A percentile compares a stretch with the other conserved stretches of the same genome.
Conservation (phyloP, 768 basidiomycete genomes). For the Leucosporidium yakuticum region DNA sequence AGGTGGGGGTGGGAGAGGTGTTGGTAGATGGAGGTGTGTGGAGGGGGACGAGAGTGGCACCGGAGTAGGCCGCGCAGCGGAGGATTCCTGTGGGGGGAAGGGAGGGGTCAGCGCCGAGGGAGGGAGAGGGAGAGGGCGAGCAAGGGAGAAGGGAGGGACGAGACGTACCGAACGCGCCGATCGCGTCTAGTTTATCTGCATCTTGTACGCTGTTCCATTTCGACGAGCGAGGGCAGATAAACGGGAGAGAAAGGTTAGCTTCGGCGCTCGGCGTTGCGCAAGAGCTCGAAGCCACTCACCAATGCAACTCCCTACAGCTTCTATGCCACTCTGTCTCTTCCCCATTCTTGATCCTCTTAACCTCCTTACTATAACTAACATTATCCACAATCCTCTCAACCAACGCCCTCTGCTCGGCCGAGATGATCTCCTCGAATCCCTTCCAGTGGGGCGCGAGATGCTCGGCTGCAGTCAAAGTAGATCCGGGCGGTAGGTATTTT, state of each 20-base stretch:
- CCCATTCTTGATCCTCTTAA: constrained; percentile 6
- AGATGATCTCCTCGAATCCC: neutral
- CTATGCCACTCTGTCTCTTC: constrained; percentile 15
- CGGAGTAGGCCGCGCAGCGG: constrained; percentile 37
- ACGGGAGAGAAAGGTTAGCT: neutral
- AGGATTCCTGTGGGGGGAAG: constrained; percentile 22
- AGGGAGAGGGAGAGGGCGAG: too few relatives aligned
- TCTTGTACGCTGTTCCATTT: constrained; percentile 25
- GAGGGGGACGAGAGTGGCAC: constrained; percentile 17
- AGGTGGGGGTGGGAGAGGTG: neutral
- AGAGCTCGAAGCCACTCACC: constrained; percentile 12
- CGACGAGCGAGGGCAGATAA: neutral
- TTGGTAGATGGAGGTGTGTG: constrained; percentile 3
- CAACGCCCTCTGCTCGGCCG: constrained; percentile 1
- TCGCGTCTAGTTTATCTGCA: constrained; percentile 35
- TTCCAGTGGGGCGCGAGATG: constrained; percentile 8
- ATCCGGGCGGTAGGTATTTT: constrained; percentile 25
- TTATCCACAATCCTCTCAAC: constrained; percentile 28
- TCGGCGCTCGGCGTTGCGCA: too few relatives aligned
- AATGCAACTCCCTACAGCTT: constrained; percentile 26
- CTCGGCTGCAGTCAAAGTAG: neutral
- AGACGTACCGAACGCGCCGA: constrained; percentile 30
- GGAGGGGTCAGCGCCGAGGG: neutral
- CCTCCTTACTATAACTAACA: constrained; percentile 32
- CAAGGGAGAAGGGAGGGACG: too few relatives aligned